Evolutionary conservation across 2,329 filamentous ascomycete genomes (phyloP), one percentile per base, ranked within the genome.

Genomic region (Nemania serpens): DNA sequence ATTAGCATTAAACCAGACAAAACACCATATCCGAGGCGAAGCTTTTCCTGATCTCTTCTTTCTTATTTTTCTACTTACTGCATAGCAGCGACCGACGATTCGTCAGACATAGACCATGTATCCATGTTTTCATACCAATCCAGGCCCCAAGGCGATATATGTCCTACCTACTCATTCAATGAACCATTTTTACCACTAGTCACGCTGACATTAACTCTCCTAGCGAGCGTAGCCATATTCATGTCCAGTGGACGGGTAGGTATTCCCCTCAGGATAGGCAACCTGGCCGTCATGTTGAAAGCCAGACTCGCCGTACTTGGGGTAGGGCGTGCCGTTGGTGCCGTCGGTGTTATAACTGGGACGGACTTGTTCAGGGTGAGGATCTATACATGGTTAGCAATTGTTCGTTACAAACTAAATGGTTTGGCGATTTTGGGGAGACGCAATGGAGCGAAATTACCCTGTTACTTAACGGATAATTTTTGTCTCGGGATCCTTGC

Each of bases 271-370:
- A n/a, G 71, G 72, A 42, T 73, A 74, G 3, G 70, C 71, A 4
- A 62, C 65, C 45, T 69, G 66, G n/a, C 71, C 73, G 22, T 74
- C 67, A 33, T 73, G 64, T 43, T 68, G 64, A 60, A 67, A 67
- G 7, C 68, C 68, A 9, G 66, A 61, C 7, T 72, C 67, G 43
- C 68, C 71, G 49, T 74, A 70, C 64, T 75, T 76, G 64, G 68
- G 68, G 62, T 72, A 66, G 48, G 51, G 10, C 51, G 51, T n/a
- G 34, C 69, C 68, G 33, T 71, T 72, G 0, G 75, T 76, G 33
- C 69, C 58, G 55, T 76, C 75, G 6, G 75, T 75, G 58, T 73
- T 71, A 65, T 77, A 76, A 62, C 75, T 77, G 42, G 68, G 64
- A 43, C 74, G 73, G 34, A 75, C 65, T 59, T 75, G 69, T 25